Conservation (phyloP, 768 basidiomycete genomes). For the Termitomyces sp. region DNA sequence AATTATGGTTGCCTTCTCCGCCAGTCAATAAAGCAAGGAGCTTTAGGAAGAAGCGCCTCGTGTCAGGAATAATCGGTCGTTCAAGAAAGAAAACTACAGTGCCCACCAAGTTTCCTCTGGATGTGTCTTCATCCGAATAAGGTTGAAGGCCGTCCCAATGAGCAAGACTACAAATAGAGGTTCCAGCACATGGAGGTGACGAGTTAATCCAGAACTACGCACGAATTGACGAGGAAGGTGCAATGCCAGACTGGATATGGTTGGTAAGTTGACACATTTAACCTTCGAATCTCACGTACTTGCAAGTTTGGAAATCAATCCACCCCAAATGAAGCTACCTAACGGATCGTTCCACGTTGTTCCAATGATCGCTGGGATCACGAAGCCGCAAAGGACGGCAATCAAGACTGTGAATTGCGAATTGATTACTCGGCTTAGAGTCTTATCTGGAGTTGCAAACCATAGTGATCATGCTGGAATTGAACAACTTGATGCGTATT, state of each 20-base stretch:
- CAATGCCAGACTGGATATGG: conserved; percentile 57
- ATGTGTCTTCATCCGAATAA: conserved; percentile 77
- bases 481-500: neutral
- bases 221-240: conserved; percentile 72
- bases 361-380: conserved; percentile 53
- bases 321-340: conserved; percentile 69
- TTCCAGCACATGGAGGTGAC: neutral
- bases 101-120: conserved; percentile 61
- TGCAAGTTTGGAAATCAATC: conserved; percentile 55
- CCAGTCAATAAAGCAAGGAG: conserved; percentile 1
- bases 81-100: neutral
- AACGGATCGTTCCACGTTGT: conserved; percentile 55
- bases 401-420: neutral
- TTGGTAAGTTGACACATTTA: neutral
- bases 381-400: conserved; percentile 21
- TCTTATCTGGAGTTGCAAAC: neutral
- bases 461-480: neutral
- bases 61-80: neutral
- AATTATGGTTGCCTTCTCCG: conserved; percentile 1
- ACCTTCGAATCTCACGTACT: conserved; percentile 32
- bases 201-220: conserved; percentile 16
- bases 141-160: conserved; percentile 82
- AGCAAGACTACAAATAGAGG: conserved; percentile 43
- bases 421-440: neutral
- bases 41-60: neutral